These are phyloP conservation scores for Capronia americana DNA, from an alignment of 2,329 filamentous ascomycete genomes.

Conservation along the genomic window DNA sequence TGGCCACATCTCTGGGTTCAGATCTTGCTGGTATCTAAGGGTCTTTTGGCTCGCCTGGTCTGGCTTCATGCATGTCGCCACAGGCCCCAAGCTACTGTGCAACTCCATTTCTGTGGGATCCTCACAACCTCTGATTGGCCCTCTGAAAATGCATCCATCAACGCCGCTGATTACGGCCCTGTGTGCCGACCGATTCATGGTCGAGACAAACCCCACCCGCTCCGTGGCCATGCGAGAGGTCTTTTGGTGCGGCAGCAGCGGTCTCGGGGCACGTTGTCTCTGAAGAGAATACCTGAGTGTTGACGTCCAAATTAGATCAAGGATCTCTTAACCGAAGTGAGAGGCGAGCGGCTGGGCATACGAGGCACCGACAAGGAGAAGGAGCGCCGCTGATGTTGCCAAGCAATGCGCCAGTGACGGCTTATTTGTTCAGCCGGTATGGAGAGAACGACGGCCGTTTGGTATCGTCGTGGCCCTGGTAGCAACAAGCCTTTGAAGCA, in stretches of 20 bases:
- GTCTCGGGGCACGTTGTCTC: not conserved
- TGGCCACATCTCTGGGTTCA: not conserved
- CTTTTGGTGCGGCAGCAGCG: not conserved
- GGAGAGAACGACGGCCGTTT: constrained; percentile 1
- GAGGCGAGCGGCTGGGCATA: constrained; percentile 13
- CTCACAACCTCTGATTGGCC: constrained; percentile 2
- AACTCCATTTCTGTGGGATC: constrained; percentile 5
- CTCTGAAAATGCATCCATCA: not conserved
- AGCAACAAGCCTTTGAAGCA: constrained; percentile 5
- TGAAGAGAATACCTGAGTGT: not conserved
- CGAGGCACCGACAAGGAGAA: not conserved
- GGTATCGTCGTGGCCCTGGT: constrained; percentile 9
- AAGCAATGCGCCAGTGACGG: constrained; percentile 6
- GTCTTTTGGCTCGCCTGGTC: constrained; percentile 2
- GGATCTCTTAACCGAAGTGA: constrained; percentile 20
- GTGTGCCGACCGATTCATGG: constrained; percentile 2
- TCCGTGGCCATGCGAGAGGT: not conserved
- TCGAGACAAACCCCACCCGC: constrained; percentile 4
- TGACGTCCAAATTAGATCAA: constrained; percentile 25
- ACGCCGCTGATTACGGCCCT: constrained; percentile 3
- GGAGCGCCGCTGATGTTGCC: not conserved
- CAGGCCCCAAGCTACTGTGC: constrained; percentile 1
- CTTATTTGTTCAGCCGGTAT: constrained; percentile 29
- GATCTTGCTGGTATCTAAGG: not conserved
- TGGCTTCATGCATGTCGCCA: constrained; percentile 20